phyloP scores from a whole-genome alignment of 371 early-diverging fungal species.

The Mortierella sp. region DNA sequence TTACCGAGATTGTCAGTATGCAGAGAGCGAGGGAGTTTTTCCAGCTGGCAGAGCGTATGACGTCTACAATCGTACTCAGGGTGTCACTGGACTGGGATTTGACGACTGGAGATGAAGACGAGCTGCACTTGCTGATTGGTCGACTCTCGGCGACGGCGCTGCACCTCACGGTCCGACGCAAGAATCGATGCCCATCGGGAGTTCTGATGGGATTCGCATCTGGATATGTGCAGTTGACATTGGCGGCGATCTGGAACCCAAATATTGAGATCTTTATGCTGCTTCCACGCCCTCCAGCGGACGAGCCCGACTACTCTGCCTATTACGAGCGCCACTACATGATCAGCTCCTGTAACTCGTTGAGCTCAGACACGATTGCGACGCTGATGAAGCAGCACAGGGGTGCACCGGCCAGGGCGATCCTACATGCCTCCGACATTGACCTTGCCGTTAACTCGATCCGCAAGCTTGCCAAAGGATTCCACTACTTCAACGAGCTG shows the following conservation, averaged over 20 bases:
- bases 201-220: neutral
- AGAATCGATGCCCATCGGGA: neutral
- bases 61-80: conserved; percentile 21
- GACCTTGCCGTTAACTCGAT: conserved; percentile 17
- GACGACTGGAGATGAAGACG: conserved; percentile 30
- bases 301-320: neutral
- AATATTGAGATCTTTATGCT: conserved; percentile 4
- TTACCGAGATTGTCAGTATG: conserved; percentile 8
- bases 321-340: conserved; percentile 9
- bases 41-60: conserved; percentile 29
- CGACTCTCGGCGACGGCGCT: conserved; percentile 32
- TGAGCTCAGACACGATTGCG: conserved; percentile 3
- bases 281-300: neutral
- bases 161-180: conserved; percentile 21
- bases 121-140: conserved; percentile 23
- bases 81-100: conserved; percentile 46
- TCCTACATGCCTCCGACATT: conserved; percentile 33
- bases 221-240: conserved; percentile 6
- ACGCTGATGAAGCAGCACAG: conserved; percentile 8
- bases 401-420: conserved; percentile 23
- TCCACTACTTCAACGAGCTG: conserved; percentile 37
- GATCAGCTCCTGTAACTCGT: conserved; percentile 2
- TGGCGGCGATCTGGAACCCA: conserved; percentile 8
- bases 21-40: conserved; percentile 31
- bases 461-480: conserved; percentile 32